Conservation (phyloP, 805 yeast species). For the Peterozyma xylosa region DNA sequence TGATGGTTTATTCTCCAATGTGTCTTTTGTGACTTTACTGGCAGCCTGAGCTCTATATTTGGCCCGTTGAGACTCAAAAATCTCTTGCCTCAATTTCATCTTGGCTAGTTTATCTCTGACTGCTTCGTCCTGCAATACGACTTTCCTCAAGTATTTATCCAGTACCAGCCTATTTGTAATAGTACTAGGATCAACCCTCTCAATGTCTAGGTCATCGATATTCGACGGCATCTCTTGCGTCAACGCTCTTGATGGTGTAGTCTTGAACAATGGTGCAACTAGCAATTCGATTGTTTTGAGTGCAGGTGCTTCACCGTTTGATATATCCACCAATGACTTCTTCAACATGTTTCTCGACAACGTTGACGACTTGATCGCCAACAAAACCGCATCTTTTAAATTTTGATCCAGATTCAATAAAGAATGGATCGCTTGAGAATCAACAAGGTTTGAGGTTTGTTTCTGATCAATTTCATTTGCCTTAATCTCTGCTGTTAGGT, state of each 20-base stretch:
- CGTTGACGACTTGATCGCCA: too few species aligned
- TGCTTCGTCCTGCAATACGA: not conserved
- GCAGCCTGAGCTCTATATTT: constrained; percentile 7
- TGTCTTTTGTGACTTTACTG: constrained; percentile 31
- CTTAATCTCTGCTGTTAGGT: too few species aligned
- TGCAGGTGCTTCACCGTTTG: too few species aligned
- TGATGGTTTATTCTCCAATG: constrained; percentile 36
- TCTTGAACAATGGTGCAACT: not conserved
- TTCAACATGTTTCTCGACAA: too few species aligned
- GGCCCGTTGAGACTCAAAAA: not conserved
- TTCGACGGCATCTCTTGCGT: constrained; percentile 3
- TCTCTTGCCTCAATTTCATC: constrained; percentile 1
- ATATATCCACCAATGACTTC: too few species aligned
- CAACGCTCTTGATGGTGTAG: not conserved
- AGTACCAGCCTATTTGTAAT: constrained; percentile 1
- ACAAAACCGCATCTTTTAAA: too few species aligned
- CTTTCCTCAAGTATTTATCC: not conserved
- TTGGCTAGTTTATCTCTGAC: not conserved
- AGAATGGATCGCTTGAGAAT: not conserved
- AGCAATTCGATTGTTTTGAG: constrained; percentile 6
- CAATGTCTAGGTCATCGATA: not conserved
- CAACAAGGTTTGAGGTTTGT: not conserved
- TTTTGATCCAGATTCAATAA: too few species aligned
- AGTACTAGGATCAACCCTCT: not conserved
- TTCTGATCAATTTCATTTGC: too few species aligned